Evolutionary conservation across 1,284 basidiomycete genomes (phyloP), one percentile per base, ranked within the genome.

Genomic region (Leccinum solheimii): DNA sequence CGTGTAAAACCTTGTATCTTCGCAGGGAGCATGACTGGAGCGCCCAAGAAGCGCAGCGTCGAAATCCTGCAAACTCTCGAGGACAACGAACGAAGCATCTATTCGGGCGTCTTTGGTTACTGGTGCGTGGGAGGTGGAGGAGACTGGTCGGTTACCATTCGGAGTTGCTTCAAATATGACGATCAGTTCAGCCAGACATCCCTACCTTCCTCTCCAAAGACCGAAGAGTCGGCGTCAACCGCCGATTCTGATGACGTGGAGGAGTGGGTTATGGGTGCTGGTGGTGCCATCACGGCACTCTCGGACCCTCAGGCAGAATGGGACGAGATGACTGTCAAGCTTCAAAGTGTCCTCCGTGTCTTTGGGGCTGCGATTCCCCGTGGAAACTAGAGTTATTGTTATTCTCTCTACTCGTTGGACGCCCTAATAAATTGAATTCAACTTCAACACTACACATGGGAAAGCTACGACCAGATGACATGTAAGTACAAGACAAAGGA

Each of bases 81-180:
- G 74, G 82, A 82, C 55, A 73, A 80, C 53, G 81, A 87, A 55
- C 83, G 96, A 36, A 85, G 89, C 23, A 80, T 96, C 27, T 99
- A 99, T 74, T 98, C 96, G n/a, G 95, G 94, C 40, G 91, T 94
- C 7, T 88, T 97, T 63, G 97, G 97, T 0, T 98, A 96, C 74
- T 91, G 95, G 82, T 91, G 91, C 60, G 85, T 96, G 23, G 89
- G 94, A 45, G 96, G 96, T 2, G 85, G 88, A 21, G 90, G 93
- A 0, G 95, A 98, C 77, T 94, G 97, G 83, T 92, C 93, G 13
- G 95, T 99, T n/a, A 91, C 93, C 27, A 99, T 99, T 68, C 88
- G 97, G 53, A 97, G 94, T 57, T 94, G 94, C 71, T 89, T 95
- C 77, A 89, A 90, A 63, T 83, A 90, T 64, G 87, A 92, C 26